Evolutionary conservation across 2,329 filamentous ascomycete genomes (phyloP).

Genomic region (Cladosporium sp.): DNA sequence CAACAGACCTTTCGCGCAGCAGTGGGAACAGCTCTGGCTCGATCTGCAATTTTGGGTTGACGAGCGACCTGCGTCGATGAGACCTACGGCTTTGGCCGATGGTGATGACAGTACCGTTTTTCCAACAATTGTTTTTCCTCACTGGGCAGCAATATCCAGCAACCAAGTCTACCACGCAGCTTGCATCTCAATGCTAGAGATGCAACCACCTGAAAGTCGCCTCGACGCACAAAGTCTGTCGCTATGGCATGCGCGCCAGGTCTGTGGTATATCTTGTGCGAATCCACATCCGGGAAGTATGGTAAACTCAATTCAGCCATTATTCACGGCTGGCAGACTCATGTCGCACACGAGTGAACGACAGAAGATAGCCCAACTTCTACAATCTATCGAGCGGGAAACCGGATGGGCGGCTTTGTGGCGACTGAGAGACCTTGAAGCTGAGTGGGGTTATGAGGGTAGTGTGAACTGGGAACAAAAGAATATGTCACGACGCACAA

Average conservation of each 20-base stretch:
- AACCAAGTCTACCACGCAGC: constrained; percentile 57
- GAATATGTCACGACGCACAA: background rate
- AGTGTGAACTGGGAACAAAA: background rate
- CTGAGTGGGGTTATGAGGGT: constrained; percentile 47
- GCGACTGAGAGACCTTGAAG: constrained; percentile 51
- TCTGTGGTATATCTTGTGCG: constrained; percentile 44
- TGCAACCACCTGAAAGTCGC: constrained; percentile 40
- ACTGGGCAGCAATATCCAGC: constrained; percentile 41
- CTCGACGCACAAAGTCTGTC: constrained; percentile 9
- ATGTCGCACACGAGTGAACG: constrained; percentile 45
- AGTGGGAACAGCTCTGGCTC: constrained; percentile 28
- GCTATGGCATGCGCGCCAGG: constrained; percentile 46
- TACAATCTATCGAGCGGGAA: constrained; percentile 50
- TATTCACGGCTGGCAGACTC: constrained; percentile 44
- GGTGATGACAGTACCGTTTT: constrained; percentile 24
- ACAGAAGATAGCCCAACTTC: constrained; percentile 44
- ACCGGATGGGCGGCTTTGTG: constrained; percentile 54
- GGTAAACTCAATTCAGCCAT: constrained; percentile 44
- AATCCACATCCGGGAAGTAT: constrained; percentile 44
- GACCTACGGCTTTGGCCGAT: constrained; percentile 19
- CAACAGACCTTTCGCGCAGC: constrained; percentile 21
- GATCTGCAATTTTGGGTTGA: constrained; percentile 28
- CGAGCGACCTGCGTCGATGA: constrained; percentile 4
- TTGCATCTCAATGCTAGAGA: constrained; percentile 51
- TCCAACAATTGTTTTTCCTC: constrained; percentile 45